Conservation (phyloP, 768 basidiomycete genomes). For the Russula lepida region DNA sequence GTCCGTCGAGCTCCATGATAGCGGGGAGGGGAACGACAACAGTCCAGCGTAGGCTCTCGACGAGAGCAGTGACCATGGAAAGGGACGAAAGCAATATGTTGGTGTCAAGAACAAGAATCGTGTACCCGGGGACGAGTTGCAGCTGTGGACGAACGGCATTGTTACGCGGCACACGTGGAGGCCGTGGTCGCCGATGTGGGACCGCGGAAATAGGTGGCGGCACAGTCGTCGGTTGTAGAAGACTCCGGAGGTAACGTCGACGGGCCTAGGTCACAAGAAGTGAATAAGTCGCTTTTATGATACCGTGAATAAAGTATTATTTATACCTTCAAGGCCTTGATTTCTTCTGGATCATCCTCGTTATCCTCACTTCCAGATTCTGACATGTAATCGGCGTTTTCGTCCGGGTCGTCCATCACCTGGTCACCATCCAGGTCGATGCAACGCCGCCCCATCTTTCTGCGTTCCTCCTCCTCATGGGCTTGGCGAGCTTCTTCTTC, state of each 20-base stretch:
- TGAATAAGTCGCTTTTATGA: not conserved
- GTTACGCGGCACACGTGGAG: constrained; percentile 25
- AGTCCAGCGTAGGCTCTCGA: constrained; percentile 81
- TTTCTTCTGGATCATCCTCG: constrained; percentile 60
- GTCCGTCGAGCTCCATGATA: constrained; percentile 95
- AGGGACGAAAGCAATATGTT: constrained; percentile 89
- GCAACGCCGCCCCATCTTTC: constrained; percentile 54
- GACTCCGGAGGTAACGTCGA: constrained; percentile 58
- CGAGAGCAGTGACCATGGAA: constrained; percentile 56
- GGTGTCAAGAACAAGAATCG: constrained; percentile 86
- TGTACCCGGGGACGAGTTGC: constrained; percentile 73
- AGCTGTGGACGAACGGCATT: constrained; percentile 36
- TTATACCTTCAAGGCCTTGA: constrained; percentile 72
- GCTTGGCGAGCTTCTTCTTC: constrained; percentile 59
- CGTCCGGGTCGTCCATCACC: constrained; percentile 40
- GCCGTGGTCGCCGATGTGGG: constrained; percentile 22
- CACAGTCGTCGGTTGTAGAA: constrained; percentile 42
- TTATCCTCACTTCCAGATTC: constrained; percentile 40
- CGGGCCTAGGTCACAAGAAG: constrained; percentile 44
- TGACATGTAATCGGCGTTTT: constrained; percentile 28
- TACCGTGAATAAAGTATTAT: constrained; percentile 13
- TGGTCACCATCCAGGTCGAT: constrained; percentile 57
- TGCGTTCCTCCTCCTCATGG: constrained; percentile 57
- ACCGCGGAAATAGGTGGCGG: constrained; percentile 22
- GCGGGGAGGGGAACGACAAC: constrained; percentile 89